Conservation (phyloP, 2,329 filamentous ascomycete species). For the Zymoseptoria ardabiliae region DNA sequence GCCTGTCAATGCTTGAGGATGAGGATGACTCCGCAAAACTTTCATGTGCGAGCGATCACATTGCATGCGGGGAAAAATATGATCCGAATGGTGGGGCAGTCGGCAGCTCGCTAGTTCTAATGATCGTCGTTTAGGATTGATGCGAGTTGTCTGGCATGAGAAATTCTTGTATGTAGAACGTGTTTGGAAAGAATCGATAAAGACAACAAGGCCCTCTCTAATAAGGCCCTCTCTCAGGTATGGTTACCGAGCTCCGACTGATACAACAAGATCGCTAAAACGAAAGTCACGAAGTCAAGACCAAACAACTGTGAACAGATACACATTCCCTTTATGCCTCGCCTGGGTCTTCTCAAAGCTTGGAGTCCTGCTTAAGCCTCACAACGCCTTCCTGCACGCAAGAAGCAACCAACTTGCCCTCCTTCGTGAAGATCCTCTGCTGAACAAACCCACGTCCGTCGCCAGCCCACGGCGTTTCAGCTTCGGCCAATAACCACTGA, state of each 20-base stretch:
- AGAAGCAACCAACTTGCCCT: constrained; percentile 67
- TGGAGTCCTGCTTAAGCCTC: constrained; percentile 38
- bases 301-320: not conserved
- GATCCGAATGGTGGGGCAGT: not conserved
- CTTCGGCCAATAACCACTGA: constrained; percentile 74
- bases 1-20: constrained; percentile 1
- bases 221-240: no score
- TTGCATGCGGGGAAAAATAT: not conserved
- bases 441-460: constrained; percentile 69
- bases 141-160: not conserved
- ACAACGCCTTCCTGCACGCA: constrained; percentile 68
- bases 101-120: not conserved
- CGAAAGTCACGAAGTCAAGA: not conserved
- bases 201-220: no score
- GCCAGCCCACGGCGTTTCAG: constrained; percentile 72
- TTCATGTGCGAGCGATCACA: constrained; percentile 16
- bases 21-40: not conserved
- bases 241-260: not conserved
- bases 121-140: not conserved
- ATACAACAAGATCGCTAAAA: not conserved
- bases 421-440: constrained; percentile 63
- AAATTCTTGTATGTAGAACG: not conserved
- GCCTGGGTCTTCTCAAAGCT: constrained; percentile 9
- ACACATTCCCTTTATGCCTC: not conserved
- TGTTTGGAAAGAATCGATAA: no score